A percentile compares a stretch with the other conserved stretches of the same genome.
phyloP scores from a whole-genome alignment of 192 early-diverging fungal genomes.

The Coemansia sp. region DNA sequence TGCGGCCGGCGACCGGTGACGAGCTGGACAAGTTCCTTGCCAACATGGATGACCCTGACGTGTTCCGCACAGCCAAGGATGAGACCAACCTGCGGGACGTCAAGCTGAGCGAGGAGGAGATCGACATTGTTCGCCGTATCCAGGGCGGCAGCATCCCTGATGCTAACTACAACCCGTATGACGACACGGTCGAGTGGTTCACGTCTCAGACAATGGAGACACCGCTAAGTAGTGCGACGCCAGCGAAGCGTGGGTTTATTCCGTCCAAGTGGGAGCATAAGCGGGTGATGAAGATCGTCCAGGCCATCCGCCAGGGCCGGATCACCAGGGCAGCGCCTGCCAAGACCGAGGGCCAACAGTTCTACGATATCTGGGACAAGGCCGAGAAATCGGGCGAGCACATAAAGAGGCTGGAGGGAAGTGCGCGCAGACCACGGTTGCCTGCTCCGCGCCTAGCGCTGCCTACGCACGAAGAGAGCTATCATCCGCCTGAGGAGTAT shows the following conservation, averaged over 20 bases:
- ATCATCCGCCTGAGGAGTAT: conserved; percentile 97
- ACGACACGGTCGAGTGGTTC: conserved; percentile 95
- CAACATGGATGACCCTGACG: conserved; percentile 90
- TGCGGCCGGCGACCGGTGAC: conserved; percentile 85
- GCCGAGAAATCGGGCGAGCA: conserved; percentile 55
- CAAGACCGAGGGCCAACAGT: conserved; percentile 56
- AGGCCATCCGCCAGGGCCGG: conserved; percentile 86
- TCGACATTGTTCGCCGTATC: conserved; percentile 90
- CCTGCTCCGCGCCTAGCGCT: conserved; percentile 86
- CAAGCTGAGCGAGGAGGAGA: conserved; percentile 82
- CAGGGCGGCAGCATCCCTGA: conserved; percentile 82
- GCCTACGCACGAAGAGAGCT: conserved; percentile 91
- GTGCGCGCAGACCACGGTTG: conserved; percentile 64
- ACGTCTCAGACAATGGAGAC: conserved; percentile 76
- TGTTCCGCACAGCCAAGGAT: conserved; percentile 86
- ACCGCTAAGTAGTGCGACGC: conserved; percentile 88
- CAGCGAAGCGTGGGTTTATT: conserved; percentile 92
- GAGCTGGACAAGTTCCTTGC: conserved; percentile 92
- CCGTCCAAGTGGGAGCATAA: conserved; percentile 95
- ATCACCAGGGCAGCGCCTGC: conserved; percentile 64
- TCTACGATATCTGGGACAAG: conserved; percentile 89
- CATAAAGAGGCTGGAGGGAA: conserved; percentile 53
- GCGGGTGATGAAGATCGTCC: conserved; percentile 96
- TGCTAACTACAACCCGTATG: conserved; percentile 84
- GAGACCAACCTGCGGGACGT: conserved; percentile 78